These are phyloP conservation scores for Annulohypoxylon stygium DNA, from an alignment of 495 filamentous ascomycete genomes.

Conservation along the genomic window DNA sequence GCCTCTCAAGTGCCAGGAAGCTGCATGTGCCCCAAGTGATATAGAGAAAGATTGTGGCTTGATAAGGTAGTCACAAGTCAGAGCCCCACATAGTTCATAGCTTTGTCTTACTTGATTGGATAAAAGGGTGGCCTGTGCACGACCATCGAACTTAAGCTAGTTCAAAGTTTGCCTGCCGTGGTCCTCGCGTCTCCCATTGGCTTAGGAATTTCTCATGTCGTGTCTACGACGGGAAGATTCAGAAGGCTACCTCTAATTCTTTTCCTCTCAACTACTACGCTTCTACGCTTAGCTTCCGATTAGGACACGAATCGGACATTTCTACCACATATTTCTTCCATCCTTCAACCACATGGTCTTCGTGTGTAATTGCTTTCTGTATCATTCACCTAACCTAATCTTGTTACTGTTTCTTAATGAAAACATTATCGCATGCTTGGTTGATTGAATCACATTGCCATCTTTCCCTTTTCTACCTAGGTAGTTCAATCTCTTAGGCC, in stretches of 20 bases:
- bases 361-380: not conserved
- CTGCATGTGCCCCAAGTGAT: not conserved
- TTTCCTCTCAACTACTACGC: conserved; percentile 10
- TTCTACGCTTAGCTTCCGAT: conserved; percentile 8
- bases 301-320: conserved; percentile 3
- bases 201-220: conserved; percentile 29
- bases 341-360: not conserved
- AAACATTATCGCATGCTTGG: not conserved
- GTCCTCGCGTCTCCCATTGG: conserved; percentile 46
- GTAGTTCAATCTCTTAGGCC: conserved; percentile 11
- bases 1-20: not conserved
- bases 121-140: conserved; percentile 2
- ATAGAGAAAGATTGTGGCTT: conserved; percentile 8
- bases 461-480: not conserved
- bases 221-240: conserved; percentile 20
- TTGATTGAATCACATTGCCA: conserved; percentile 24
- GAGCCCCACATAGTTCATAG: not conserved
- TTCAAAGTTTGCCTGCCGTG: conserved; percentile 35
- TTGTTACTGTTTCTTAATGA: not conserved
- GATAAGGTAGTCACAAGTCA: conserved; percentile 1
- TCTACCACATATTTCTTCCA: conserved; percentile 8
- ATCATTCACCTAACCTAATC: not conserved
- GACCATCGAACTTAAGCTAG: not conserved
- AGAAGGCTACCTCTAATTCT: conserved; percentile 42
- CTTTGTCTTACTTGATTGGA: not conserved